Conservation (phyloP, 441 rosid species). For the Pelargonium exstipulatum region DNA sequence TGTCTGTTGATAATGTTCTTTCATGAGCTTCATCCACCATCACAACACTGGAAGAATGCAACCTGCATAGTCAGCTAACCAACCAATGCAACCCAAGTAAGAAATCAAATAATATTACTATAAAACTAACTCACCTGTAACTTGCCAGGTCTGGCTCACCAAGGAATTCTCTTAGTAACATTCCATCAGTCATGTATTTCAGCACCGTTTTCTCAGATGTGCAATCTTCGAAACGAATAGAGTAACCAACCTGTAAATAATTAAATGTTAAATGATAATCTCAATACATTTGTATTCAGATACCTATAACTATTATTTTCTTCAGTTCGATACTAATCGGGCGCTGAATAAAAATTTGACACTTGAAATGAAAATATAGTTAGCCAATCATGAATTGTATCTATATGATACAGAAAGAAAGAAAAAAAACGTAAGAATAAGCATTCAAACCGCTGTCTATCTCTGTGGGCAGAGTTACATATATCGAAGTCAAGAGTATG, state of each 20-base stretch:
- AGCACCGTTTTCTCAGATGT: conserved; percentile 90
- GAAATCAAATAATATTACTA: not conserved
- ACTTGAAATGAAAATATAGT: not conserved
- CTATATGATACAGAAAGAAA: not conserved
- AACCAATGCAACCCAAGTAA: conserved; percentile 3
- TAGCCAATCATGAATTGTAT: not conserved
- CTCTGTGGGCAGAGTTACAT: not conserved
- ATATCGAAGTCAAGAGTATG: not conserved
- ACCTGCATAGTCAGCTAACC: conserved; percentile 19
- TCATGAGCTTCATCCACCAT: conserved; percentile 99
- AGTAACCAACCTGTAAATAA: conserved; percentile 68
- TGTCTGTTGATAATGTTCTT: conserved; percentile 93
- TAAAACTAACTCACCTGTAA: conserved; percentile 54
- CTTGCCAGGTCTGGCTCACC: conserved; percentile 91
- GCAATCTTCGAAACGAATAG: conserved; percentile 97
- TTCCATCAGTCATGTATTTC: conserved; percentile 98
- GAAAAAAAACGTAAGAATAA: conserved; percentile 2
- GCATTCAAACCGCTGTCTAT: not conserved
- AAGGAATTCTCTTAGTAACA: conserved; percentile 90
- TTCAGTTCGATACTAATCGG: not conserved
- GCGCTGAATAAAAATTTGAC: not conserved
- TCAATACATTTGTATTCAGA: not conserved
- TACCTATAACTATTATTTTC: not conserved
- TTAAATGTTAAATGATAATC: not conserved
- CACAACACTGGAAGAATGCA: conserved; percentile 54